Percentiles rank a stretch among this genome's conserved stretches.
phyloP scores from a whole-genome alignment of 257 asterid species.

The Penstemon davidsonii region DNA sequence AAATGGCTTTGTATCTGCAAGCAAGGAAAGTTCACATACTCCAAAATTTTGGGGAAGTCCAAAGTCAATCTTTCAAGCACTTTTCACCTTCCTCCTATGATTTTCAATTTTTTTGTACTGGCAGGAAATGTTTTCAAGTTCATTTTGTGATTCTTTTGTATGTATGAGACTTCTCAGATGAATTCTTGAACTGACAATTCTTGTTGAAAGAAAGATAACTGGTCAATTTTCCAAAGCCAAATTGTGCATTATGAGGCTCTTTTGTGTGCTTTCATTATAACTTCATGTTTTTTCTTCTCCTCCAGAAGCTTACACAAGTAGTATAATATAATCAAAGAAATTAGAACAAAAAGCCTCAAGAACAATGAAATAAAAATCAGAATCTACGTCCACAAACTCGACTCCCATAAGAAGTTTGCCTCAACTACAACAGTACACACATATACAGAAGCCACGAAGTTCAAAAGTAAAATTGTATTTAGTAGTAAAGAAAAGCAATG shows the following conservation, averaged over 20 bases:
- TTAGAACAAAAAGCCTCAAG: constrained; percentile 1
- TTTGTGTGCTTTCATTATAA: not conserved
- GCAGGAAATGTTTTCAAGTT: constrained; percentile 38
- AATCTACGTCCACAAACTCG: constrained; percentile 1
- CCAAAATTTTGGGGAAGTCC: constrained; percentile 51
- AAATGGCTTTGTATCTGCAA: constrained; percentile 45
- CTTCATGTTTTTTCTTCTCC: not conserved
- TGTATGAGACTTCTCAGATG: constrained; percentile 32
- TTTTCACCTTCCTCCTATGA: constrained; percentile 64
- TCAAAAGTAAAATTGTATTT: constrained; percentile 16
- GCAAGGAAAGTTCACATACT: constrained; percentile 38
- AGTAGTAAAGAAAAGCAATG: constrained; percentile 21
- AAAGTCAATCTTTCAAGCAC: constrained; percentile 76
- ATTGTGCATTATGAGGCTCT: not conserved
- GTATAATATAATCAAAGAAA: not conserved
- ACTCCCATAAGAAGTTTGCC: constrained; percentile 30
- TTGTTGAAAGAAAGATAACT: constrained; percentile 30
- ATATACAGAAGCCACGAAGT: constrained; percentile 35
- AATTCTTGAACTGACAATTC: constrained; percentile 40
- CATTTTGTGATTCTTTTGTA: constrained; percentile 41
- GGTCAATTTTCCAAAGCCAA: constrained; percentile 8
- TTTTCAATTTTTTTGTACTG: constrained; percentile 1
- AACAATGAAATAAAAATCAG: constrained; percentile 16
- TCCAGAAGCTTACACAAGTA: not conserved
- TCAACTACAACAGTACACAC: constrained; percentile 31